Conservation (phyloP, 768 basidiomycete genomes). For the Boletus rubescentipes region DNA sequence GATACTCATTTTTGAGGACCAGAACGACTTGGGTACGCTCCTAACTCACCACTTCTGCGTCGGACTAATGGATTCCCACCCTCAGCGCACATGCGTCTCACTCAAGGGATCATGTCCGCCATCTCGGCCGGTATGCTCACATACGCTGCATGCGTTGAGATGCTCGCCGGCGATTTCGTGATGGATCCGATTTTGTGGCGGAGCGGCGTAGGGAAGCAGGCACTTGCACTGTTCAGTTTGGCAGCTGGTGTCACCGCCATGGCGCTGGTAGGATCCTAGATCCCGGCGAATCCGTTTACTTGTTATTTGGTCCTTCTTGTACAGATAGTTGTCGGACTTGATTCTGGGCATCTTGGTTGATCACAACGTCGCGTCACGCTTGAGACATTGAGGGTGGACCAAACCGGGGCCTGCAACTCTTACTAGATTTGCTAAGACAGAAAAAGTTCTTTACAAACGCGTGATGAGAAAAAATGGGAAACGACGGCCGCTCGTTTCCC, state of each 20-base stretch:
- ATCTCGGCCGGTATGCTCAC: slow-evolving; percentile 82
- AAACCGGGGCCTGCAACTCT: not conserved
- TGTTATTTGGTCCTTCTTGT: not conserved
- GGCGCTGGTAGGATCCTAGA: slow-evolving; percentile 50
- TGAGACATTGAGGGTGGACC: not conserved
- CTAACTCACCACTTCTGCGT: not conserved
- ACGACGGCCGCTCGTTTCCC: slow-evolving; percentile 5
- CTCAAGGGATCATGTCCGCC: slow-evolving; percentile 77
- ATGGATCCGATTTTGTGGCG: slow-evolving; percentile 57
- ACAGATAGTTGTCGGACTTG: not conserved
- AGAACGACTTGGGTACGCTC: slow-evolving; percentile 26
- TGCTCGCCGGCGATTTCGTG: slow-evolving; percentile 85
- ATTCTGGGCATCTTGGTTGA: not conserved
- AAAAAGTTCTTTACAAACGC: not conserved
- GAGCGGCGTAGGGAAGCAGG: slow-evolving; percentile 39
- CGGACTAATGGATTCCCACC: not conserved
- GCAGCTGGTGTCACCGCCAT: slow-evolving; percentile 61
- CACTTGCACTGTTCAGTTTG: slow-evolving; percentile 58
- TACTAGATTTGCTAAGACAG: slow-evolving; percentile 4
- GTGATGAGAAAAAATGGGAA: not conserved
- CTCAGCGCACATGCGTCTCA: slow-evolving; percentile 49
- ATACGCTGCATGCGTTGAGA: slow-evolving; percentile 81
- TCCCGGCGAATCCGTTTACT: not conserved
- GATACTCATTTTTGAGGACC: slow-evolving; percentile 44
- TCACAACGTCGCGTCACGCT: not conserved